phyloP scores from a whole-genome alignment of 75 land plant genomes.

The Sequoiadendron giganteum region DNA sequence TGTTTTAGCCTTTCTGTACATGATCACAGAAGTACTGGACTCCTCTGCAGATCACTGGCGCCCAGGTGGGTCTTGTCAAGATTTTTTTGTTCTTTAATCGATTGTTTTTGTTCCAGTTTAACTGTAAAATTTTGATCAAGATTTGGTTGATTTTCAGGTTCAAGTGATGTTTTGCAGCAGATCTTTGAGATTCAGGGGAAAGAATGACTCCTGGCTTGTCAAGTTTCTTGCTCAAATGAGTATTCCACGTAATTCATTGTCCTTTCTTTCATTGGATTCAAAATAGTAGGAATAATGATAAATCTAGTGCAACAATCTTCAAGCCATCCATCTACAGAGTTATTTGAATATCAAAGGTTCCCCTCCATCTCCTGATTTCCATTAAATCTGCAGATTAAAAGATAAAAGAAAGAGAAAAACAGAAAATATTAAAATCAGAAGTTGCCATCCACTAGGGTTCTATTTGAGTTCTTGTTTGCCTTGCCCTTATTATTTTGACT shows the following conservation, averaged over 20 bases:
- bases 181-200: not conserved
- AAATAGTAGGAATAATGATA: not conserved
- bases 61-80: too few species aligned
- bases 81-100: not conserved
- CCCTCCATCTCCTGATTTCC: too few species aligned
- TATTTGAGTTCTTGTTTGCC: too few species aligned
- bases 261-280: not conserved
- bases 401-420: too few species aligned
- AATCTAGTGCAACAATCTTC: too few species aligned
- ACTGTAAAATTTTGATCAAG: not conserved
- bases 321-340: not conserved
- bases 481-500: not conserved
- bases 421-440: too few species aligned
- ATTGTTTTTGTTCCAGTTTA: too few species aligned
- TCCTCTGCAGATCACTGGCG: too few species aligned
- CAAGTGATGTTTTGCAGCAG: not conserved
- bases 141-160: not conserved
- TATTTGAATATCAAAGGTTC: too few species aligned
- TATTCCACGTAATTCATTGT: not conserved
- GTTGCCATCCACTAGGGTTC: too few species aligned
- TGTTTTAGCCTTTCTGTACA: too few species aligned
- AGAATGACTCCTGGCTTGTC: not conserved
- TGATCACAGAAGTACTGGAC: too few species aligned
- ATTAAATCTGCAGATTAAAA: not conserved
- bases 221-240: constrained; percentile 2